These are phyloP conservation scores for Sordaria brevicollis DNA, from an alignment of 495 filamentous ascomycete species.

Conservation along the genomic window DNA sequence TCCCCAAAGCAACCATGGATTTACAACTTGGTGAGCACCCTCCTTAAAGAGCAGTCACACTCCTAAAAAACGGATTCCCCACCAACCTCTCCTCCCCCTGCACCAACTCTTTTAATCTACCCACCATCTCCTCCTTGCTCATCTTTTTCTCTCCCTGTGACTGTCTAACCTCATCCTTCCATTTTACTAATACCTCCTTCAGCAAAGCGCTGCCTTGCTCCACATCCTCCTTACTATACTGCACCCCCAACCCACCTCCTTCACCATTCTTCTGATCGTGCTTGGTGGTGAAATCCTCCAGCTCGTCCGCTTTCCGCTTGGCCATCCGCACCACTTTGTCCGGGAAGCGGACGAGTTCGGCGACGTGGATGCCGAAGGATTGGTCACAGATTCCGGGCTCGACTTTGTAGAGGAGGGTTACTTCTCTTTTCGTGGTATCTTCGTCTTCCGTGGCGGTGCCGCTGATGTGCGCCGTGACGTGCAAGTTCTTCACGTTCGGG, in stretches of 20 bases:
- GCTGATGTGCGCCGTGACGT: slow-evolving; percentile 91
- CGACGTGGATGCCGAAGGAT: slow-evolving; percentile 95
- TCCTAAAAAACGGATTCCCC: slow-evolving; percentile 80
- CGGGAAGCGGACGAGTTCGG: slow-evolving; percentile 95
- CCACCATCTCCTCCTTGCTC: slow-evolving; percentile 68
- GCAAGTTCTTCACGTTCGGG: slow-evolving; percentile 80
- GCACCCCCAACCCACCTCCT: slow-evolving; percentile 33
- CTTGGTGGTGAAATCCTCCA: slow-evolving; percentile 87
- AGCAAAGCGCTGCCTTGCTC: slow-evolving; percentile 82
- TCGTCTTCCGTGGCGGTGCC: slow-evolving; percentile 31
- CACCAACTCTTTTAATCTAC: slow-evolving; percentile 70
- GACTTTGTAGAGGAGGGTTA: slow-evolving; percentile 93
- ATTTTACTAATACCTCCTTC: slow-evolving; percentile 74
- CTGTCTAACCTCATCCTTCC: slow-evolving; percentile 73
- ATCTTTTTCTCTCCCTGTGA: slow-evolving; percentile 39
- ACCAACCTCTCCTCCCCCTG: slow-evolving; percentile 57
- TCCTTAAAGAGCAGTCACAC: slow-evolving; percentile 64
- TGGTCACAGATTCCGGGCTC: slow-evolving; percentile 94
- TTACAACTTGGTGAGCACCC: neutral
- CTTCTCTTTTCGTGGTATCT: slow-evolving; percentile 43
- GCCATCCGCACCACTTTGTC: slow-evolving; percentile 98
- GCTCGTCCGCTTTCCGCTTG: slow-evolving; percentile 92
- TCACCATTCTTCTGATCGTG: slow-evolving; percentile 48
- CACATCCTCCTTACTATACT: slow-evolving; percentile 71
- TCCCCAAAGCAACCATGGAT: too few species aligned